Evolutionary conservation across 1,139 yeast genomes (phyloP).

Genomic region (Kodamaea suecica): DNA sequence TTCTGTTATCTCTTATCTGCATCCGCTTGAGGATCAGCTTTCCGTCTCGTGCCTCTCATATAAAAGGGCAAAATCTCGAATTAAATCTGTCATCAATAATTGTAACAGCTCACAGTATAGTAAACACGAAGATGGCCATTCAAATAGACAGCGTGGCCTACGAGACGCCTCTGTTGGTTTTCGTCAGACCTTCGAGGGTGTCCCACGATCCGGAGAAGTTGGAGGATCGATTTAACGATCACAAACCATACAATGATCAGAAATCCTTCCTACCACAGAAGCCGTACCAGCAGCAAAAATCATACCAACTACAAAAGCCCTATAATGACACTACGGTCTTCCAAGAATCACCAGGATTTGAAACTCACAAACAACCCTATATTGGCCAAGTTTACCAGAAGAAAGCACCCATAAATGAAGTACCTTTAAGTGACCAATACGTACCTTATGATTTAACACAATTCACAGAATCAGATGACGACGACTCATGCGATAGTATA

Average conservation of each 20-base stretch:
- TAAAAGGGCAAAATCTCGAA: too few species aligned
- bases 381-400: too few species aligned
- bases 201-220: too few species aligned
- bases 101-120: too few species aligned
- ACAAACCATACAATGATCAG: too few species aligned
- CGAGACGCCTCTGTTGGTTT: slow-evolving; percentile 1
- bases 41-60: too few species aligned
- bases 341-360: not conserved
- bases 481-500: slow-evolving; percentile 3
- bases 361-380: not conserved
- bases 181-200: too few species aligned
- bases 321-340: too few species aligned
- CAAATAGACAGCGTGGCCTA: slow-evolving; percentile 3
- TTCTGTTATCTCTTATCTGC: not conserved
- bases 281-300: not conserved
- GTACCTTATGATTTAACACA: slow-evolving; percentile 11
- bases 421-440: slow-evolving; percentile 10
- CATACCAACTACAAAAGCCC: too few species aligned
- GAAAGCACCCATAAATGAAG: not conserved
- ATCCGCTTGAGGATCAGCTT: too few species aligned
- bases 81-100: too few species aligned
- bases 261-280: not conserved
- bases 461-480: slow-evolving; percentile 8
- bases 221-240: too few species aligned
- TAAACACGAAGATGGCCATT: slow-evolving; percentile 2